Base-by-base conservation (phyloP, 108 stramenopile genomes). In the Skeletonema costatum region DNA sequence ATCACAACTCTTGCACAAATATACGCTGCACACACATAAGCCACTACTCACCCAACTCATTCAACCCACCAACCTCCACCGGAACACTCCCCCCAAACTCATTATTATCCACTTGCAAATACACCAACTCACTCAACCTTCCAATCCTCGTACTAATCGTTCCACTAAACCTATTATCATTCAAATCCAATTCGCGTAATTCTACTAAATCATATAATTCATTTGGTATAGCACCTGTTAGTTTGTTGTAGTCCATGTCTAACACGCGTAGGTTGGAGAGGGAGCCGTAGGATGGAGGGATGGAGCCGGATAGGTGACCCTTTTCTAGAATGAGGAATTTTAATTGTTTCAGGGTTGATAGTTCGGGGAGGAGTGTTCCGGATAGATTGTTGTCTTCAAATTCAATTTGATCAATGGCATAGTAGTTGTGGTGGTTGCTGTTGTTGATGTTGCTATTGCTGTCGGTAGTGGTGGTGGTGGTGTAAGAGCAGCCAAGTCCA, bases 81-180 rank as follows among this genome's bases (percentile, higher is more conserved):
- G 93, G 93, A 56, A 94, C 66, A 7, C 71, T 85, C 12, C 93
- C 93, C 3, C 60, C 66, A 14, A 94, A 56, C 1, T 68, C 16
- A 58, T 94, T 94, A 36, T 85, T 82, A 68, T 90, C 83, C 35
- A 94, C 30, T 42, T 90, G 90, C 10, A 94, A 76, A 64, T 90
- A 88, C n/a, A 67, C 56, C 38, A 94, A 66, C 12, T 80, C 41
- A 2, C n/a, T 35, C 46, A 92, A 31, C 1, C 76, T 14, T 5
- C 76, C 88, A 73, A 94, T 88, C 6, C 38, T 51, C 8, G 79
- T 36, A 31, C 87, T 82, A 29, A 92, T 73, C n/a, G 80, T 82
- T 31, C 91, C 89, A 5, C 70, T 69, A 6, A 94, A 59, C n/a
- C 60, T 53, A 60, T 94, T 94, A 75, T 90, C 84, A 58, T 94